Evolutionary conservation across 2,329 filamentous ascomycete species (phyloP).

Genomic region (Beauveria caledonica): DNA sequence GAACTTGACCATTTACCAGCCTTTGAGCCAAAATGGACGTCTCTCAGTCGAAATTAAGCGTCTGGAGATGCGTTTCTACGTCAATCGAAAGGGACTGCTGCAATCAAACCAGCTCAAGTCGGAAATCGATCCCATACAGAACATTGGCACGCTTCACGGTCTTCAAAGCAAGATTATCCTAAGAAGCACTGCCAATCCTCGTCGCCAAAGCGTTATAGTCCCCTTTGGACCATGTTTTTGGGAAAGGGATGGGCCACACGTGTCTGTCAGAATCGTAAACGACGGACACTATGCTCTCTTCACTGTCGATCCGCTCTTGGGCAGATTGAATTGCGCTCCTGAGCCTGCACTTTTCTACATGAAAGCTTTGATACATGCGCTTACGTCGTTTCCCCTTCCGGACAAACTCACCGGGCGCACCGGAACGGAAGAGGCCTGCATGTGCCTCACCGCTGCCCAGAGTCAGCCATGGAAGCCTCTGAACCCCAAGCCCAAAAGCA

Average conservation of each 20-base stretch:
- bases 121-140: conserved; percentile 48
- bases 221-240: conserved; percentile 34
- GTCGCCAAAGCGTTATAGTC: conserved; percentile 43
- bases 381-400: conserved; percentile 48
- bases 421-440: conserved; percentile 51
- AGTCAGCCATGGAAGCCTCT: conserved; percentile 42
- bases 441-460: conserved; percentile 38
- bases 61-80: conserved; percentile 44
- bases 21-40: conserved; percentile 12
- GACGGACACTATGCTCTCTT: conserved; percentile 38
- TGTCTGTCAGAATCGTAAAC: conserved; percentile 26
- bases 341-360: conserved; percentile 47
- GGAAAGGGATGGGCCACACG: conserved; percentile 30
- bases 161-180: conserved; percentile 51
- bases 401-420: conserved; percentile 51
- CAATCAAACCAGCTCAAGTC: conserved; percentile 39
- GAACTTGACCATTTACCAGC: conserved; percentile 28
- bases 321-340: conserved; percentile 46
- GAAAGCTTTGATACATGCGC: conserved; percentile 52
- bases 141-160: conserved; percentile 52
- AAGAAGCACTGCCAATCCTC: conserved; percentile 30
- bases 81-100: conserved; percentile 36
- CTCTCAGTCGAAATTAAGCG: conserved; percentile 43
- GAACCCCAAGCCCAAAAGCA: background rate
- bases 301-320: conserved; percentile 44